phyloP scores from a whole-genome alignment of 1,284 basidiomycete species.

The Ganoderma sp. region DNA sequence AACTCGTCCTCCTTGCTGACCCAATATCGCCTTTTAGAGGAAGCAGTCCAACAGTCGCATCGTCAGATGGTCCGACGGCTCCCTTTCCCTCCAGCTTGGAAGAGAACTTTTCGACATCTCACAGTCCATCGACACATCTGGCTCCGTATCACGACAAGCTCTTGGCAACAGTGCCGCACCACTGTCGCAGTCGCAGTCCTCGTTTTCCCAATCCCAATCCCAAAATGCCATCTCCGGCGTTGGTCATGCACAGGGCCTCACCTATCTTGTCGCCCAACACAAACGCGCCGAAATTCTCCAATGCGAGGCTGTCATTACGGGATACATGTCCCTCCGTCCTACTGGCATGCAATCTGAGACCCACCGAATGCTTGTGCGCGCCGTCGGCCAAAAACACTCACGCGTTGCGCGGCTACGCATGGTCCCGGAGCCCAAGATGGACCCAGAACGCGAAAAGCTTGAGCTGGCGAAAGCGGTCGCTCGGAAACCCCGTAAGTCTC shows the following conservation, averaged over 20 bases:
- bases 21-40: conserved; percentile 47
- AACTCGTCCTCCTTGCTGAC: conserved; percentile 8
- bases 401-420: conserved; percentile 79
- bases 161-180: conserved; percentile 50
- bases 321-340: conserved; percentile 83
- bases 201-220: conserved; percentile 28
- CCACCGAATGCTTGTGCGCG: conserved; percentile 86
- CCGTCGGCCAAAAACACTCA: conserved; percentile 84
- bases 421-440: conserved; percentile 74
- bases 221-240: conserved; percentile 15
- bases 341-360: conserved; percentile 91
- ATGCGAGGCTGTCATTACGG: conserved; percentile 82
- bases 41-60: conserved; percentile 88
- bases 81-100: conserved; percentile 84
- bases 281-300: conserved; percentile 85
- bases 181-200: conserved; percentile 26
- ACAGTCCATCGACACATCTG: conserved; percentile 75
- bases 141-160: conserved; percentile 58
- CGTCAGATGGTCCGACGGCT: conserved; percentile 92
- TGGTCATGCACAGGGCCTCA: conserved; percentile 69
- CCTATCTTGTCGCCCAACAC: conserved; percentile 91
- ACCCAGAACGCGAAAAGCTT: conserved; percentile 74
- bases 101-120: conserved; percentile 91
- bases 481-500: conserved; percentile 64
- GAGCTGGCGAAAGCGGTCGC: conserved; percentile 70